Evolutionary conservation across 2,329 filamentous ascomycete species (phyloP).

Genomic region (Akanthomyces muscarius): DNA sequence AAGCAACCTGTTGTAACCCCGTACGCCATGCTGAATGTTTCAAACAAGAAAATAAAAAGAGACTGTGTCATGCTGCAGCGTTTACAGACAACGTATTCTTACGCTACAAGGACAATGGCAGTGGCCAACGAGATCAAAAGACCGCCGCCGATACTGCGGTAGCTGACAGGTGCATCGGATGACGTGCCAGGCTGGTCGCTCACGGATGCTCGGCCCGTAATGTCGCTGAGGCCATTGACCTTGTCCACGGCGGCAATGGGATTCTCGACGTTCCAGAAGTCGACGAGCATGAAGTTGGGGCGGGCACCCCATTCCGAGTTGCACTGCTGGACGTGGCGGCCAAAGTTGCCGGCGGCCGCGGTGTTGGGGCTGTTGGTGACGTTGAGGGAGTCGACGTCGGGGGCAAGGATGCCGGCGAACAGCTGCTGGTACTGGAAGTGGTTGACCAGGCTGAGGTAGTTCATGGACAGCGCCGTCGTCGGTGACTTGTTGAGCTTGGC

Average conservation of each 20-base stretch:
- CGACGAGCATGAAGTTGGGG: slow-evolving; percentile 73
- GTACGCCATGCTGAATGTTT: slow-evolving; percentile 9
- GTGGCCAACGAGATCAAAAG: neutral
- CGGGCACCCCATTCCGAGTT: slow-evolving; percentile 53
- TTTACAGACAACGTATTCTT: neutral
- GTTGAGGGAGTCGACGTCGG: slow-evolving; percentile 55
- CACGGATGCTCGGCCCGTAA: slow-evolving; percentile 32
- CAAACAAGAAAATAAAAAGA: neutral
- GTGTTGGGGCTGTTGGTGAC: slow-evolving; percentile 63
- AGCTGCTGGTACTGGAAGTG: slow-evolving; percentile 68
- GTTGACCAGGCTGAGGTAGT: slow-evolving; percentile 70
- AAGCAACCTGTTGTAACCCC: neutral
- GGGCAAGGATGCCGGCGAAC: slow-evolving; percentile 53
- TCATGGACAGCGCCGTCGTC: slow-evolving; percentile 50
- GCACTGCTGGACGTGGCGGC: slow-evolving; percentile 52
- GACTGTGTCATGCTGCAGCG: neutral
- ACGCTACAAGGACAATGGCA: neutral
- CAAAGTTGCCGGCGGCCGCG: slow-evolving; percentile 48
- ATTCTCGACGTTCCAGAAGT: slow-evolving; percentile 73
- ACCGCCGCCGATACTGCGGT: neutral
- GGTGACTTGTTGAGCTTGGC: slow-evolving; percentile 39
- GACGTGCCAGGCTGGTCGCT: slow-evolving; percentile 19
- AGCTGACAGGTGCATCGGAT: neutral
- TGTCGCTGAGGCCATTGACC: slow-evolving; percentile 53
- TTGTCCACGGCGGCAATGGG: slow-evolving; percentile 65